Evolutionary conservation across 495 filamentous ascomycete genomes (phyloP), one percentile per base, ranked within the genome.

Genomic region (Xylaria venustula): DNA sequence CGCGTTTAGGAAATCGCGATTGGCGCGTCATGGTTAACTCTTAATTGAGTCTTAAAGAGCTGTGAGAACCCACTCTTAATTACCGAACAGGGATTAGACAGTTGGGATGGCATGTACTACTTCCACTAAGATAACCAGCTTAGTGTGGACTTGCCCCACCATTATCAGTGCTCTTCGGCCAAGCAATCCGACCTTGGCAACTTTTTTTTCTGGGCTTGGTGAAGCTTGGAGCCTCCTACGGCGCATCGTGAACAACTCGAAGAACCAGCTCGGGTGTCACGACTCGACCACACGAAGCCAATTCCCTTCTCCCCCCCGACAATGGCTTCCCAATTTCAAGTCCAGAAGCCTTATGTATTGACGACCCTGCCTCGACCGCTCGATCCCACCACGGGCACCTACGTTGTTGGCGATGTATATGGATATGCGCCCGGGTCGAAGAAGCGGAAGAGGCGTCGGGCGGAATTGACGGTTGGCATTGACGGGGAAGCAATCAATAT

Each of bases 401-500:
- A 88, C 61, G 78, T 79, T 15, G 82, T 87, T 50, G 83, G 85
- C 56, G 87, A 90, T 62, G 91, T 95, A 30, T 87, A 84, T 68
- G 85, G 89, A 68, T 77, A 77, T 66, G 71, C 90, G 51, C 81
- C 84, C 40, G 87, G 87, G 17, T 83, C 82, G 32, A 90, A 84
- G 77, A 96, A 93, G 78, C 84, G 90, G 68, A 97, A 97, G 77
- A 56, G 60, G 36, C 83, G 94, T 49, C 83, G 94, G 47, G 73
- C 79, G 17, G 95, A 99, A 74, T 74, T 98, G 54, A 89, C 84
- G 12, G 86, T 94, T 8, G 90, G 89, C 8, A 86, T 97, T 67
- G 92, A 99, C 76, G 92, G 92, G 56, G 92, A 97, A 69, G 88
- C 90, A 14, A 81, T 97, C 14, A 94, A 92, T 70, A 86, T 99